Percentiles rank a stretch among this genome's conserved stretches.
phyloP scores from a whole-genome alignment of 208 protist genomes.

The Acanthamoeba triangularis region DNA sequence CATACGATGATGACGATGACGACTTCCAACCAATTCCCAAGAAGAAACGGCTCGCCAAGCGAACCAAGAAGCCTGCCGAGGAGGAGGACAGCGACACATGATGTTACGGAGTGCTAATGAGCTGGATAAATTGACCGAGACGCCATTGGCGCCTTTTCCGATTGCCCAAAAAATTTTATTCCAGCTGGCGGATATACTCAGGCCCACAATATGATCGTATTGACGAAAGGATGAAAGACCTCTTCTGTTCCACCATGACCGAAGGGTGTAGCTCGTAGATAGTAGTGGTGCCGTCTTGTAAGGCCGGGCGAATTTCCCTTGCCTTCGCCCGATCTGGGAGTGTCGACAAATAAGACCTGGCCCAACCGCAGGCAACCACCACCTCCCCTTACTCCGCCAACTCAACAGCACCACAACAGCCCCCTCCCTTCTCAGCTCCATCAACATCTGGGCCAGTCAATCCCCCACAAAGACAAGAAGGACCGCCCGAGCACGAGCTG shows the following conservation, averaged over 20 bases:
- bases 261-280: neutral
- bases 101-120: no score
- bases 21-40: conserved; percentile 28
- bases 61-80: neutral
- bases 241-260: no score
- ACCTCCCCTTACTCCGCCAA: neutral
- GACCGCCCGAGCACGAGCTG: no score
- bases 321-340: neutral
- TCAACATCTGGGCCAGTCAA: no score
- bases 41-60: conserved; percentile 10
- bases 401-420: neutral
- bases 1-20: neutral
- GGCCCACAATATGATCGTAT: no score
- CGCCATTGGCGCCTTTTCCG: no score
- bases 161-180: no score
- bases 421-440: no score
- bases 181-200: no score
- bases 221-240: no score
- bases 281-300: neutral
- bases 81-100: neutral
- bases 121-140: no score
- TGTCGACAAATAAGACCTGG: neutral
- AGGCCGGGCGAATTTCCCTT: neutral
- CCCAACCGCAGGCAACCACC: neutral
- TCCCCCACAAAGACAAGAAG: no score